Evolutionary conservation across 2,329 filamentous ascomycete species (phyloP), one percentile per base, ranked within the genome.

Genomic region (Colletotrichum sp.): DNA sequence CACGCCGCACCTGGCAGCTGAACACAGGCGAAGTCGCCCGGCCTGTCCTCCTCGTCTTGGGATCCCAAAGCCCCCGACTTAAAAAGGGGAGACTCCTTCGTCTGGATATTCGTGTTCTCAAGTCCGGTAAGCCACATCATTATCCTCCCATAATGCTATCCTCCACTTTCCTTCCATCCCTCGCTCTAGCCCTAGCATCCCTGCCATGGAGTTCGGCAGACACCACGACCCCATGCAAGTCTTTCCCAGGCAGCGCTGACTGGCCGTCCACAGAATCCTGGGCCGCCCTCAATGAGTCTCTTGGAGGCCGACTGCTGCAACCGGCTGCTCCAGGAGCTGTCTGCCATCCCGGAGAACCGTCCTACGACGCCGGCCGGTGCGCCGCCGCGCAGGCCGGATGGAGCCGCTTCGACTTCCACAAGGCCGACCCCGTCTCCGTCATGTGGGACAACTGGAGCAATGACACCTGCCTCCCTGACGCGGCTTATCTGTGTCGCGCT

Each of bases 251-350:
- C 24, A 85, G 85, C 16, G 28, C 80, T 9, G 79, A 80, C 62
- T 91, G 90, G 90, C 90, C 90, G 0, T 85, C 85, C 1, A 75
- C 84, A 14, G 78, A 81, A 1, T 81, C 81, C 14, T 91, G 90
- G 90, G 74, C 78, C 8, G 77, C 78, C 16, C 83, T 92, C 67
- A 89, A 90, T 80, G 78, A 82, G 9, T 85, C 86, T 4, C 80
- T 87, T 26, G 81, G 80, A 10, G 87, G 88, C 5, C 81, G 81
- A 36, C 83, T 90, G 18, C 78, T 90, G 69, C 81, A 79, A 43
- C 83, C 89, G 36, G 36, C 81, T 74, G 85, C 89, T 76, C 85
- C 86, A 32, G 87, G 84, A 78, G 83, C 84, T 80, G 83, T 87
- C 79, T 89, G 87, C 78, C 87, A 88, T 79, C 80, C 81, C 48